These are phyloP conservation scores for Metschnikowia anglica DNA, from an alignment of 805 yeast species.

Conservation along the genomic window DNA sequence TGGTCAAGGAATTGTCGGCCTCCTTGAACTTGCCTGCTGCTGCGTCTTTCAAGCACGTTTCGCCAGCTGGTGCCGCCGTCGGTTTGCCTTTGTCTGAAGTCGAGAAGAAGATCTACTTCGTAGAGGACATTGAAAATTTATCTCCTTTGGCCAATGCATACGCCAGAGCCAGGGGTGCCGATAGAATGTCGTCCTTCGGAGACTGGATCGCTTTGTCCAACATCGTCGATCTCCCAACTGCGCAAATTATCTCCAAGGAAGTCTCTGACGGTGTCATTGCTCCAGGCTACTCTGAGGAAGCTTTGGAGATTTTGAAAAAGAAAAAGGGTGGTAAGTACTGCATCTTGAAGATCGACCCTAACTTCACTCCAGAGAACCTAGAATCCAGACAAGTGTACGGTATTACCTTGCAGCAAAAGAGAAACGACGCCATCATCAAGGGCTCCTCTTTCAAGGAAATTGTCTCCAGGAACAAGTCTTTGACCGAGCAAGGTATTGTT, in stretches of 20 bases:
- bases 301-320: slow-evolving; percentile 80
- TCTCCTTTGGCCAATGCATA: slow-evolving; percentile 97
- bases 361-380: slow-evolving; percentile 72
- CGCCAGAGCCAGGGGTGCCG: slow-evolving; percentile 99
- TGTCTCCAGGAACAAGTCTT: slow-evolving; percentile 79
- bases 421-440: slow-evolving; percentile 96
- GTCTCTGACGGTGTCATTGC: slow-evolving; percentile 99
- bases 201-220: slow-evolving; percentile 97
- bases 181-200: slow-evolving; percentile 98
- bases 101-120: slow-evolving; percentile 95
- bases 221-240: slow-evolving; percentile 94
- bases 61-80: slow-evolving; percentile 98
- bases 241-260: slow-evolving; percentile 94
- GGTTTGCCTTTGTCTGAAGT: slow-evolving; percentile 88
- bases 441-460: slow-evolving; percentile 87
- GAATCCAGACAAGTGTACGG: slow-evolving; percentile 98
- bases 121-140: slow-evolving; percentile 88
- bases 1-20: slow-evolving; percentile 94
- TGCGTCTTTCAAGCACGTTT: slow-evolving; percentile 97
- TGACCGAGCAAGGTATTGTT: slow-evolving; percentile 88
- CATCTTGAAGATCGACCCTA: slow-evolving; percentile 93
- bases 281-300: slow-evolving; percentile 93
- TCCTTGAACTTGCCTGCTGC: slow-evolving; percentile 96
- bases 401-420: slow-evolving; percentile 90
- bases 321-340: slow-evolving; percentile 98